Base-by-base conservation (phyloP, 2,329 filamentous ascomycete genomes). In the Myriangium duriaei region DNA sequence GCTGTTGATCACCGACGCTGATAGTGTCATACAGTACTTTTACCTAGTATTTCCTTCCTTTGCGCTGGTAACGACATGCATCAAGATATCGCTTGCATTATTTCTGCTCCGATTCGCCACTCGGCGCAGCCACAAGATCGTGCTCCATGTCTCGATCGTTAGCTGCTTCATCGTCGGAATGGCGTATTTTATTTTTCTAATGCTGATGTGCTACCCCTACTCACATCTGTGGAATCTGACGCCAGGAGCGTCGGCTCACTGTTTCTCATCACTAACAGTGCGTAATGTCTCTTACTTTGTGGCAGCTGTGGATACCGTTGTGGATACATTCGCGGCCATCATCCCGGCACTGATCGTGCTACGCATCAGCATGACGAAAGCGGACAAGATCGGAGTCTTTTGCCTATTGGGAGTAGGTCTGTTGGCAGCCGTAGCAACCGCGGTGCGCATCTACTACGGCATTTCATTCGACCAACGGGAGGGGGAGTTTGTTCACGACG, bases 41-140 rank as follows among this genome's bases (percentile, higher is more conserved):
- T 73, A 67, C 55, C 60, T 73, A 12, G 68, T 67, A 45, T 69
- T 72, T 46, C 54, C 68, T 11, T 62, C 64, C 43, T 74, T 73
- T 49, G 61, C 67, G 6, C 50, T 68, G 39, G 58, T 61, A 4
- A 68, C 61, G 14, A 58, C 62, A 28, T 49, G 65, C 11, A 58
- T 69, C 30, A 71, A 71, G 42, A 57, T 71, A 29, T 64, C 69
- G 1, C 67, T 74, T 34, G 66, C 61, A 3, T 54, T 70, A n/a
- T 70, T 72, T 42, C 61, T 73, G 30, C 62, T 73, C 11, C 64
- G 69, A 34, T 59, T 74, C 14, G 67, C 68, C 1, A 53, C 65
- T 19, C 54, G 60, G 29, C 55, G 48, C 29, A 41, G 56, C n/a
- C 68, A 73, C 39, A 54, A 61, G 19, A 55, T 55, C 45, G 60